Conservation (phyloP, 331 rosid genomes). For the Quercus tomentella region DNA sequence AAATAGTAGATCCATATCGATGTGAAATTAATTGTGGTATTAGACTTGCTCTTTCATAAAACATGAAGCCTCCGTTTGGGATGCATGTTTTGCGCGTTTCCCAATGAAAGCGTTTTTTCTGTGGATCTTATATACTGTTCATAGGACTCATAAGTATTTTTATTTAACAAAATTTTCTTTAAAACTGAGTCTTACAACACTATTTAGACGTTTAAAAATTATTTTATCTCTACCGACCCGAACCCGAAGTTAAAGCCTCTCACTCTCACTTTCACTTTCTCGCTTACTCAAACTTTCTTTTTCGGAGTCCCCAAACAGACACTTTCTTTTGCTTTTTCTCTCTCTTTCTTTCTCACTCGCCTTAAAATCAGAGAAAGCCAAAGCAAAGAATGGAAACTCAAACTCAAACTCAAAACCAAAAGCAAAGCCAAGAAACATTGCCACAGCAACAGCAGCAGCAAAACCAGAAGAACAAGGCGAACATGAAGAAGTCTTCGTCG, state of each 20-base stretch:
- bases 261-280: not conserved
- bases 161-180: rapidly evolving
- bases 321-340: not conserved
- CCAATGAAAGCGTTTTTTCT: rapidly evolving
- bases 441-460: not conserved
- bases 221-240: no score
- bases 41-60: no score
- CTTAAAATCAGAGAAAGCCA: constrained; percentile 1
- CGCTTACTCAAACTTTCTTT: not conserved
- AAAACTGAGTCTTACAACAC: rapidly evolving
- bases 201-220: no score
- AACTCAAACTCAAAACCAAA: not conserved
- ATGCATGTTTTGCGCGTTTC: rapidly evolving
- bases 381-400: constrained; percentile 22
- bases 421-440: no score
- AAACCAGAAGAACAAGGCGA: not conserved
- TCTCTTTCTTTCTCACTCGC: not conserved
- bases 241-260: not conserved
- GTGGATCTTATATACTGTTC: rapidly evolving
- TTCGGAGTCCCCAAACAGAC: constrained; percentile 12
- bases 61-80: rapidly evolving
- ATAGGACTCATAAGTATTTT: rapidly evolving
- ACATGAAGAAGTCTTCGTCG: constrained; percentile 44
- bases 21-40: rapidly evolving
- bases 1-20: rapidly evolving